phyloP scores from a whole-genome alignment of 2,329 filamentous ascomycete species.

The Botrytis paeoniae region DNA sequence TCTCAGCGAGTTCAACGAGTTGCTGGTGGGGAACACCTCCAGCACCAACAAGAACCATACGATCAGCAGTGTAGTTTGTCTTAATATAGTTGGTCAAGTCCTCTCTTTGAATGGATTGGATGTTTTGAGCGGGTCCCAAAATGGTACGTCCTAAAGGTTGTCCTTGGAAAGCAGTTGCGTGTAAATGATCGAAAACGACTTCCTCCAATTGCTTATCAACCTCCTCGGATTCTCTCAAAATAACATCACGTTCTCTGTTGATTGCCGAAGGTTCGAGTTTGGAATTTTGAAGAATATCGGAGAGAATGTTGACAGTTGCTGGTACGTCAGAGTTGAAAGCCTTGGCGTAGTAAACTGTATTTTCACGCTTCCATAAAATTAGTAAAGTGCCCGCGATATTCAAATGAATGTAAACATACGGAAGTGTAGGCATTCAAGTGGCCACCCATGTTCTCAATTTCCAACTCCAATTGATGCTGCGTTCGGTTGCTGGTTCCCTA shows the following conservation, averaged over 20 bases:
- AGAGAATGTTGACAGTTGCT: conserved; percentile 94
- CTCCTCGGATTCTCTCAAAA: conserved; percentile 97
- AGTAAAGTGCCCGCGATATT: conserved; percentile 23
- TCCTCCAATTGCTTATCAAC: conserved; percentile 99
- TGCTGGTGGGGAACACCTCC: conserved; percentile 92
- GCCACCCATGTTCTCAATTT: conserved; percentile 99
- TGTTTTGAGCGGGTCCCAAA: conserved; percentile 96
- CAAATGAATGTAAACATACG: conserved; percentile 55
- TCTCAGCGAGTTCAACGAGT: conserved; percentile 93
- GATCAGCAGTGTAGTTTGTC: conserved; percentile 98
- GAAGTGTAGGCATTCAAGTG: conserved; percentile 99
- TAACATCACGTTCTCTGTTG: conserved; percentile 97
- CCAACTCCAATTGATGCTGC: conserved; percentile 96
- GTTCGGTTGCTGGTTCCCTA: conserved; percentile 91
- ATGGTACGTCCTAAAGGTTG: conserved; percentile 97
- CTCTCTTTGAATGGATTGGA: conserved; percentile 87
- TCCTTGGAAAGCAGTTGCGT: conserved; percentile 95
- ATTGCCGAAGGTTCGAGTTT: conserved; percentile 92
- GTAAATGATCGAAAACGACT: conserved; percentile 98
- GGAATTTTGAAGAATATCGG: conserved; percentile 99
- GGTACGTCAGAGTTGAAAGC: conserved; percentile 97
- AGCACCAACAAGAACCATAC: conserved; percentile 96
- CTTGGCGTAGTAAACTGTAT: conserved; percentile 99
- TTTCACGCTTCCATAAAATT: conserved; percentile 68
- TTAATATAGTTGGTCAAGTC: conserved; percentile 97